Conservation (phyloP, 441 rosid species). For the Syzygium syzygioides region DNA sequence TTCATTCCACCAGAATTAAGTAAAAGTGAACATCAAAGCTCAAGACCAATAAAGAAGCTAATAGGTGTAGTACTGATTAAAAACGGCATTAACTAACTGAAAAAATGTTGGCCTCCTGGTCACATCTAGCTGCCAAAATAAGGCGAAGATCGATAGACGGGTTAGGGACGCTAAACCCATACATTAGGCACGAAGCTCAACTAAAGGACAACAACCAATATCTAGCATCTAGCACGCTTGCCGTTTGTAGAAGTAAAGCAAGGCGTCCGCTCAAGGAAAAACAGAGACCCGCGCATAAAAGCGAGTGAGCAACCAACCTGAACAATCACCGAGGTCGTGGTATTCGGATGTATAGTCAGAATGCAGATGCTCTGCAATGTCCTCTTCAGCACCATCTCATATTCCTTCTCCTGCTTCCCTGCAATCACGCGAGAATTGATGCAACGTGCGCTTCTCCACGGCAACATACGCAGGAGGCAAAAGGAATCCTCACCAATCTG, state of each 20-base stretch:
- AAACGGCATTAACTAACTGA: background rate
- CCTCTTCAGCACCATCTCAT: slow-evolving; percentile 71
- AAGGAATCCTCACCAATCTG: slow-evolving; percentile 49
- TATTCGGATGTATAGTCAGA: slow-evolving; percentile 72
- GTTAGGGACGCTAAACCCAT: background rate
- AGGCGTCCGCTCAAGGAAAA: background rate
- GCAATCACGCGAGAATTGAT: background rate
- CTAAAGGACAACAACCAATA: background rate
- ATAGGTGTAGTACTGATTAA: background rate
- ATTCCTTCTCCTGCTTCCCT: slow-evolving; percentile 80
- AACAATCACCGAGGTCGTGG: slow-evolving; percentile 72
- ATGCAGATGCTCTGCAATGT: slow-evolving; percentile 82
- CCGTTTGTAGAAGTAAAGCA: background rate
- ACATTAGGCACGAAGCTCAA: background rate
- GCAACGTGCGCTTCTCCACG: background rate
- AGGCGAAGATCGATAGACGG: background rate
- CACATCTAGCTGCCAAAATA: background rate
- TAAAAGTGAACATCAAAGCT: background rate
- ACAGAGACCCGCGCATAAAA: background rate
- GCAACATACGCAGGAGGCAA: background rate
- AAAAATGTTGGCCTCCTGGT: background rate
- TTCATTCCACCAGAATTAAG: background rate
- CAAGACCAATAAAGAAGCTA: background rate
- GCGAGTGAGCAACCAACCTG: slow-evolving; percentile 36
- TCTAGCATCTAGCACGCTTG: background rate